Percentiles rank a stretch among this genome's conserved stretches.
These are phyloP conservation scores for Mariannaea elegans DNA, from an alignment of 2,329 filamentous ascomycete species.

Conservation along the genomic window DNA sequence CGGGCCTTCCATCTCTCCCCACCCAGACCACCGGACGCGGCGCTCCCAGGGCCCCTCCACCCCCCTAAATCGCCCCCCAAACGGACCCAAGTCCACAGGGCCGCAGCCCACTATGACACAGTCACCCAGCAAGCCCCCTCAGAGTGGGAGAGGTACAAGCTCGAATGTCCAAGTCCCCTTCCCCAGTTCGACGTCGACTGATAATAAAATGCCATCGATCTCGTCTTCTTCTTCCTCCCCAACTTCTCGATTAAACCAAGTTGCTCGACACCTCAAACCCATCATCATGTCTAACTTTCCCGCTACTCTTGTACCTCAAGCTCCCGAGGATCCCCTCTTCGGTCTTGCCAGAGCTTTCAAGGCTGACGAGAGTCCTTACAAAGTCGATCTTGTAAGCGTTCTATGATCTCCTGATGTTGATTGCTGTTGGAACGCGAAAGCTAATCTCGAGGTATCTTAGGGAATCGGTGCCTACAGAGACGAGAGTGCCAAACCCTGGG, in stretches of 20 bases:
- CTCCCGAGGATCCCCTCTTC: constrained; percentile 94
- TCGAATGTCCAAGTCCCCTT: constrained; percentile 18
- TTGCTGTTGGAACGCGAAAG: constrained; percentile 8
- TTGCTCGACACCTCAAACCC: constrained; percentile 76
- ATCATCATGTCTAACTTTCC: constrained; percentile 70
- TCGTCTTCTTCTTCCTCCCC: constrained; percentile 57
- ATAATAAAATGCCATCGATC: constrained; percentile 41
- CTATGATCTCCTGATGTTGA: neutral
- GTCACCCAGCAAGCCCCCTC: constrained; percentile 40
- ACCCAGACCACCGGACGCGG: constrained; percentile 37
- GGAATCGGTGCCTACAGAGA: constrained; percentile 94
- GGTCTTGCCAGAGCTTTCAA: constrained; percentile 89
- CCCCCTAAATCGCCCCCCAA: constrained; percentile 33
- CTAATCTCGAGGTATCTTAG: constrained; percentile 46
- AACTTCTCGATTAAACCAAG: constrained; percentile 65
- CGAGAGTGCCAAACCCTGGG: constrained; percentile 95
- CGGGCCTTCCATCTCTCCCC: constrained; percentile 24
- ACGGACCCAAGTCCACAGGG: constrained; percentile 33
- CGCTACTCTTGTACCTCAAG: constrained; percentile 81
- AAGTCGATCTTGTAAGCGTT: constrained; percentile 86
- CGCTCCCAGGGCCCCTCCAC: constrained; percentile 32
- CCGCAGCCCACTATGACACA: constrained; percentile 44
- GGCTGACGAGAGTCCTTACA: constrained; percentile 78
- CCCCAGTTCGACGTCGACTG: constrained; percentile 38
- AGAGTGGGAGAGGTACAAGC: constrained; percentile 30